A percentile compares a stretch with the other conserved stretches of the same genome.
Conservation (phyloP, 345 rosid species). For the Noccaea caerulescens region DNA sequence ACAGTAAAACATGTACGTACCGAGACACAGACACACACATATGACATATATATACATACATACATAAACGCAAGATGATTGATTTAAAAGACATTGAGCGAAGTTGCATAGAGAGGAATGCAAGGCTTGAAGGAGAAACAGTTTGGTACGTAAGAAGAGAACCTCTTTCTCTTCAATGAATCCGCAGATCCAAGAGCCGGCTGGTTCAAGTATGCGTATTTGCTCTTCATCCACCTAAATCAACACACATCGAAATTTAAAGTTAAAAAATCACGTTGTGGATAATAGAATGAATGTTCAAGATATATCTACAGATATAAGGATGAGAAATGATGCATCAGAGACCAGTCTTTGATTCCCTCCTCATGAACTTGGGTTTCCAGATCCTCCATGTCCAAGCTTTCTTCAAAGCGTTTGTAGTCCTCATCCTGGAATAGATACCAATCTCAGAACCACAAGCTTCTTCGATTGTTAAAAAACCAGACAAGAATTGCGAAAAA, state of each 20-base stretch:
- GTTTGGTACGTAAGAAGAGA: slow-evolving; percentile 59
- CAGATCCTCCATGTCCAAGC: slow-evolving; percentile 52
- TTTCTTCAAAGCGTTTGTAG: slow-evolving; percentile 63
- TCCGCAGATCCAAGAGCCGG: slow-evolving; percentile 64
- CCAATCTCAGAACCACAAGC: background rate
- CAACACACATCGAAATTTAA: background rate
- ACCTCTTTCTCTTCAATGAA: slow-evolving; percentile 49
- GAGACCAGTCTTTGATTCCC: slow-evolving; percentile 84
- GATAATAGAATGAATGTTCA: no score
- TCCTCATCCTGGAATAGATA: slow-evolving; percentile 57
- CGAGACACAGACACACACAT: slow-evolving; percentile 13
- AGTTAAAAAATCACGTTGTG: background rate
- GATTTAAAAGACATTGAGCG: slow-evolving; percentile 62
- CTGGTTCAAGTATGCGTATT: slow-evolving; percentile 87
- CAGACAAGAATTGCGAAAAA: slow-evolving; percentile 12
- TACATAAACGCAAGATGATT: slow-evolving; percentile 9
- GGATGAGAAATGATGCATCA: slow-evolving; percentile 17
- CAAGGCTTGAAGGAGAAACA: slow-evolving; percentile 66
- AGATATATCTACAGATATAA: no score
- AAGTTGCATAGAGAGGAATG: slow-evolving; percentile 57
- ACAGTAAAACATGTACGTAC: slow-evolving; percentile 30
- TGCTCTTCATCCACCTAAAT: slow-evolving; percentile 96
- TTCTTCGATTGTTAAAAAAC: background rate
- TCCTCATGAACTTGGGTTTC: slow-evolving; percentile 57
- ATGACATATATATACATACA: slow-evolving; percentile 2